A percentile compares a stretch with the other conserved stretches of the same genome.
phyloP scores from a whole-genome alignment of 2,329 filamentous ascomycete genomes.

The Pestalotiopsis sp. region DNA sequence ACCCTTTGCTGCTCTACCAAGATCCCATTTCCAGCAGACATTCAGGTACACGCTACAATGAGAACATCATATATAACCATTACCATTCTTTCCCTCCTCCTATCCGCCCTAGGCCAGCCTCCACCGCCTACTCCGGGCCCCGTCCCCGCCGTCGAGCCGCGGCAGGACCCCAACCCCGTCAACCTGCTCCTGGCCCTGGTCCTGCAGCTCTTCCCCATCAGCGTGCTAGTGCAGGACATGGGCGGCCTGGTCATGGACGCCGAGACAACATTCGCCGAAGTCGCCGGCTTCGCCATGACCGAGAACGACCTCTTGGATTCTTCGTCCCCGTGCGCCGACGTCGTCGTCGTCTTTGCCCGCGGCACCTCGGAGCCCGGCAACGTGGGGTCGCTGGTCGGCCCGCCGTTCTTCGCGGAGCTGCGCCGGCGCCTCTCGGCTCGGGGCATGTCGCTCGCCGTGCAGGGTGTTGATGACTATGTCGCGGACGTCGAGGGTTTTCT shows the following conservation, averaged over 20 bases:
- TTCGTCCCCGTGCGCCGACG: constrained; percentile 13
- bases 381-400: constrained; percentile 14
- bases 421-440: background rate
- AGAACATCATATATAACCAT: background rate
- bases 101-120: background rate
- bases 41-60: background rate
- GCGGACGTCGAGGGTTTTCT: constrained; percentile 10
- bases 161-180: background rate
- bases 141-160: background rate
- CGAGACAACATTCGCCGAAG: constrained; percentile 4
- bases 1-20: background rate
- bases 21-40: too few relatives aligned
- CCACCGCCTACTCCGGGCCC: background rate
- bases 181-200: constrained; percentile 11
- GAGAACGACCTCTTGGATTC: constrained; percentile 10
- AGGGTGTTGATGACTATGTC: constrained; percentile 15
- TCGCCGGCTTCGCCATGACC: constrained; percentile 9
- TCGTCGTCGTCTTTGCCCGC: constrained; percentile 16
- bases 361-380: constrained; percentile 17
- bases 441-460: constrained; percentile 3
- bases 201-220: constrained; percentile 12
- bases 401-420: constrained; percentile 13
- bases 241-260: background rate
- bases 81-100: background rate
- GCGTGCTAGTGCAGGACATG: background rate